Conservation (phyloP, 345 rosid species). For the Clarkia xantiana region DNA sequence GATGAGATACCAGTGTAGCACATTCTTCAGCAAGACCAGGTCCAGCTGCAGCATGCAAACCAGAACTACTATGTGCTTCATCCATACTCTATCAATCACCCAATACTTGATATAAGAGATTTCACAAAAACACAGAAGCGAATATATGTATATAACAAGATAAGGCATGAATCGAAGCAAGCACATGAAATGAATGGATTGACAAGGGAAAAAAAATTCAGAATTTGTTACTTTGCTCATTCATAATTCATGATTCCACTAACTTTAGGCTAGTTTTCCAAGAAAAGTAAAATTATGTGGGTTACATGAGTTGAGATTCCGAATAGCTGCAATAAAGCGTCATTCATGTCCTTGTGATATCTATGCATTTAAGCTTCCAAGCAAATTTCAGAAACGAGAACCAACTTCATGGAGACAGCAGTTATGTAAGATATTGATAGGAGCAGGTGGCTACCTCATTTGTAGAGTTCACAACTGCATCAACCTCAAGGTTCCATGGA, state of each 20-base stretch:
- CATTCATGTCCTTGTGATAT: no score
- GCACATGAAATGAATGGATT: no score
- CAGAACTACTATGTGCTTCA: conserved; percentile 89
- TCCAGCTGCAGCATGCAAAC: conserved; percentile 96
- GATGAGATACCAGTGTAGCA: conserved; percentile 49
- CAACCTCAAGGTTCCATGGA: conserved; percentile 99
- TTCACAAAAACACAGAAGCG: conserved; percentile 2
- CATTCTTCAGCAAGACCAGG: conserved; percentile 97
- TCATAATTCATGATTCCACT: no score
- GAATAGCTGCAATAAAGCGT: no score
- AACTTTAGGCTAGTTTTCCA: no score
- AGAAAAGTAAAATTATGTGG: no score
- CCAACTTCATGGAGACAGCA: not conserved
- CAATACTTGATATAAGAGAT: conserved; percentile 7
- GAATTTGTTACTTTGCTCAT: no score
- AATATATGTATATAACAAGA: not conserved
- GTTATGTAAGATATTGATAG: not conserved
- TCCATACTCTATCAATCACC: conserved; percentile 60
- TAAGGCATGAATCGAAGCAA: no score
- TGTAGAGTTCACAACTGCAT: conserved; percentile 93
- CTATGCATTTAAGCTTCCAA: no score
- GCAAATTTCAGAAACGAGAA: not conserved
- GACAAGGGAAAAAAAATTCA: no score
- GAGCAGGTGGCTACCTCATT: conserved; percentile 47
- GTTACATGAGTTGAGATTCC: no score